Evolutionary conservation across 805 yeast species (phyloP).

Genomic region (Schizosaccharomyces lindneri): DNA sequence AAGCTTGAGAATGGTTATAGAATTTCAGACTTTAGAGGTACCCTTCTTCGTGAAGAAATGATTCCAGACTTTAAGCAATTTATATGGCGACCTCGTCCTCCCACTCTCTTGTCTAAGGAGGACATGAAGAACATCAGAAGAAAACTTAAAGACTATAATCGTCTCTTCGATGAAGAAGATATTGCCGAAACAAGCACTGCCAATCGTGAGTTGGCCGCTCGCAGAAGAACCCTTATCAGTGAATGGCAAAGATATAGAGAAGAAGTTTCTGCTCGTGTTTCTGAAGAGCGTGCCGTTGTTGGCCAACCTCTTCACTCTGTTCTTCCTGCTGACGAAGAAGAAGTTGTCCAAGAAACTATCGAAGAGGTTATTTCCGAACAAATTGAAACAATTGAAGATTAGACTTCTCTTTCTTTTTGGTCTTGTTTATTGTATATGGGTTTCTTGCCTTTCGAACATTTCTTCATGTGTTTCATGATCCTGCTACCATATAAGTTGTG

Average conservation of each 20-base stretch:
- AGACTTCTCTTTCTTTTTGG: not conserved
- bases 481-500: not conserved
- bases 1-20: constrained; percentile 76
- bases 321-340: constrained; percentile 19
- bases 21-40: constrained; percentile 66
- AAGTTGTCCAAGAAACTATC: constrained; percentile 50
- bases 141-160: constrained; percentile 69
- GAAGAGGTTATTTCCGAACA: constrained; percentile 30
- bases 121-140: constrained; percentile 76
- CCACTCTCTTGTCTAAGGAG: constrained; percentile 41
- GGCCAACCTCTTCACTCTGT: constrained; percentile 17
- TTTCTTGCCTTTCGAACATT: not conserved
- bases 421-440: not conserved
- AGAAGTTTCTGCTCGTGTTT: constrained; percentile 23
- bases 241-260: constrained; percentile 72
- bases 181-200: constrained; percentile 90
- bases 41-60: constrained; percentile 44
- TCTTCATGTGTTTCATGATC: not conserved
- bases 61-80: constrained; percentile 70
- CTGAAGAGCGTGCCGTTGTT: constrained; percentile 15
- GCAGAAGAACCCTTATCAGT: constrained; percentile 54
- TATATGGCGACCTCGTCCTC: constrained; percentile 95
- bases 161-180: constrained; percentile 82
- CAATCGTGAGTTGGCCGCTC: constrained; percentile 64
- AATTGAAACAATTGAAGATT: constrained; percentile 15